Base-by-base conservation (phyloP, 2,329 filamentous ascomycete genomes). In the Byssothecium circinans region DNA sequence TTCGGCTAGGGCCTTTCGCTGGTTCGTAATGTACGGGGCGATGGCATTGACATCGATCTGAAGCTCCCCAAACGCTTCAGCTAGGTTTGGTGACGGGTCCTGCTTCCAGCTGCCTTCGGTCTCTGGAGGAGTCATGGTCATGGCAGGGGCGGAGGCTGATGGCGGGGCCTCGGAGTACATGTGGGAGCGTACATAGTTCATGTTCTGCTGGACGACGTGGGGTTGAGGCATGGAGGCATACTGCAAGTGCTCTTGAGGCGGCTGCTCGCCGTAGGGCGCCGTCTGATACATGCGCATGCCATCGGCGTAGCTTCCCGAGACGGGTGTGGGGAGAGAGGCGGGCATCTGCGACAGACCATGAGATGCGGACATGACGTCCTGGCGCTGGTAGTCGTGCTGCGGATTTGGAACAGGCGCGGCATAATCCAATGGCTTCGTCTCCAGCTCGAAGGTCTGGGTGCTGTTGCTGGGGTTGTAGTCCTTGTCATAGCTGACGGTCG, bases 21-120 rank as follows among this genome's bases (percentile, higher is more conserved):
- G 80, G 47, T 82, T 80, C 53, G 88, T 86, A 25, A 97, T 82
- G 72, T 96, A 97, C 2, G 90, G 90, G 22, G 92, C 90, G 68
- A 91, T 87, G 52, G 91, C 92, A 33, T 84, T 86, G 64, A 92
- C 88, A 52, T 95, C 87, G 60, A 97, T 90, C 63, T 89, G 91
- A 12, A 97, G 78, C 34, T 89, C 87, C 7, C 92, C 92, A 32
- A 97, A 78, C 10, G 94, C 83, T 62, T 95, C 88, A 11, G 86
- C 84, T 2, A 96, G 78, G 61, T 88, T 86, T 32, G 86, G 81
- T 45, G 87, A 56, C 14, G 65, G 59, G 30, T 71, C 69, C 34
- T 59, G 29, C 34, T 66, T 63, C 69, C 69, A 72, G 18, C 58
- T 54, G 12, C 60, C 58, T 43, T 71, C 84, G 50, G 87, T 87